These are phyloP conservation scores for Naumovozyma baii DNA, from an alignment of 805 yeast genomes.

Conservation along the genomic window DNA sequence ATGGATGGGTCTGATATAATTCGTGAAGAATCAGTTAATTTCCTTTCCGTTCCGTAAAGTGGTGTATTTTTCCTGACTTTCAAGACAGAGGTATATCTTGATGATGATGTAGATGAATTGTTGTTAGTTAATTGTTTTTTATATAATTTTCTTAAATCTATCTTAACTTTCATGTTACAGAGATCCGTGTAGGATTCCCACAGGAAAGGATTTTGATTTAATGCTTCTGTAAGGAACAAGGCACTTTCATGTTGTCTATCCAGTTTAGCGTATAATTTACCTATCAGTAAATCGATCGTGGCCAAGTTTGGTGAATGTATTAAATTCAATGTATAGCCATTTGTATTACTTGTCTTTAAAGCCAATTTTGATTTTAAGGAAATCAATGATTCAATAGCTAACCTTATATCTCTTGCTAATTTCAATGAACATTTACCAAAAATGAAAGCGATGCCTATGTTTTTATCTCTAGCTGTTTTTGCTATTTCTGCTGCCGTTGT, in stretches of 20 bases:
- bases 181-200: conserved; percentile 82
- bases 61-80: not conserved
- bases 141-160: conserved; percentile 32
- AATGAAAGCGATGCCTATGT: conserved; percentile 68
- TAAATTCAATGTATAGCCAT: conserved; percentile 2
- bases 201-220: conserved; percentile 65
- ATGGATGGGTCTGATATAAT: not conserved
- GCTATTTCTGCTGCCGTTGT: conserved; percentile 50
- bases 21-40: not conserved
- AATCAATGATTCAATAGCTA: conserved; percentile 7
- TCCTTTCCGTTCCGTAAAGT: no score
- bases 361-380: conserved; percentile 1
- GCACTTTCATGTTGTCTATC: conserved; percentile 61
- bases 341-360: not conserved
- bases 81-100: not conserved
- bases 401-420: conserved; percentile 11
- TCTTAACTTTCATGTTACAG: conserved; percentile 59
- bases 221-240: conserved; percentile 55
- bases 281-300: conserved; percentile 57
- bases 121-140: conserved; percentile 1
- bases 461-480: conserved; percentile 33
- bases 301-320: conserved; percentile 55
- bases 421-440: conserved; percentile 51
- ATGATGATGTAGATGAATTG: not conserved
- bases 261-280: conserved; percentile 48